Base-by-base conservation (phyloP, 257 asterid species). In the Perilla frutescens region DNA sequence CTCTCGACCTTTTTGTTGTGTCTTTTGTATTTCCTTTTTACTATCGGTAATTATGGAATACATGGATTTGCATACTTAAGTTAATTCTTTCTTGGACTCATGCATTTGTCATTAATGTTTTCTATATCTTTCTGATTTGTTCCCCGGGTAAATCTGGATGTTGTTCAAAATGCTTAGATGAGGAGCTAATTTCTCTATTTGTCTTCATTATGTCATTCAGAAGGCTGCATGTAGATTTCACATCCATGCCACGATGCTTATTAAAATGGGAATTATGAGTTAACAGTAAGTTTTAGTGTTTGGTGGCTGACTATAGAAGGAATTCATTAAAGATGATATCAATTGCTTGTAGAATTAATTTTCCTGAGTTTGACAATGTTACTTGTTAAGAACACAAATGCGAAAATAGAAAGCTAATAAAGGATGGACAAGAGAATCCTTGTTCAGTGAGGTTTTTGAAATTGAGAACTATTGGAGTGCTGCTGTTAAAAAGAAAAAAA, bases 261-360 rank as follows among this genome's bases (percentile, higher is more conserved):
- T 62, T 39, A 12, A 36, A 37, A 54, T 69, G 54, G 43, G 59
- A 54, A 26, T 69, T 53, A 11, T 68, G 39, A 68, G 50, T 41
- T 10, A 26, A 26, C 29, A 69, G 20, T 53, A 54, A 69, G 4
- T 0, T 39, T 39, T 40, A 53, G 13, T 44, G 36, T 20, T 13
- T 31, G 67, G 75, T 55, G 36, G 53, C 11, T 41, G 65, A 57
- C 62, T 34, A 41, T 47, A 41, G 49, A 55, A 57, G 20, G 54
- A 10, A 9, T 37, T 29, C 57, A 7, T 6, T 31, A 11, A 9
- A 8, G 66, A 70, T 56, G 43, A 71, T 59, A 5, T 26, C 48
- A 71, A 58, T 71, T 44, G 37, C 67, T 44, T 47, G 26, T 29
- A 66, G 59, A 66, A 31, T 71, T 71, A 8, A 58, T 29, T 44